Conservation (phyloP, 1,284 basidiomycete genomes). For the Ganoderma sp. region DNA sequence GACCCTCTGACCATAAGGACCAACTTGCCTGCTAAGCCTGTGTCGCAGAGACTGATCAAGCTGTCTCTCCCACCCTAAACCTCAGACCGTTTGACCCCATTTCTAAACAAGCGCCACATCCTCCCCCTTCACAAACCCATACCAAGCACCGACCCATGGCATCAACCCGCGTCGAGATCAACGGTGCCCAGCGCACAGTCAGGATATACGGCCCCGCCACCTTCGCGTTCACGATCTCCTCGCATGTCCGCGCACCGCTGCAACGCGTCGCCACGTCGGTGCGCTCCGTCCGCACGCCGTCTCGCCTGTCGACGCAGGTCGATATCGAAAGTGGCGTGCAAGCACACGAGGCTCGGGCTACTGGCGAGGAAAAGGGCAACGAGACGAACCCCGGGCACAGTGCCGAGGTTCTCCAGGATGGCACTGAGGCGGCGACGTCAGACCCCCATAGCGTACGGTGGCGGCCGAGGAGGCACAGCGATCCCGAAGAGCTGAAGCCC, state of each 20-base stretch:
- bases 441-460: background rate
- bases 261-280: slow-evolving; percentile 1
- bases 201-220: background rate
- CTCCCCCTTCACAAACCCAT: background rate
- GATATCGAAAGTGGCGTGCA: background rate
- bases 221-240: background rate
- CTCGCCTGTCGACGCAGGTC: background rate
- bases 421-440: background rate
- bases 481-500: background rate
- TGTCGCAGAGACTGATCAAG: background rate
- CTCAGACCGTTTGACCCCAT: too few species aligned
- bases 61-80: too few species aligned
- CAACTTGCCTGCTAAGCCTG: background rate
- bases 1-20: background rate
- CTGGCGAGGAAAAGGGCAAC: background rate
- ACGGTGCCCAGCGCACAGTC: background rate
- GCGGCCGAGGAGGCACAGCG: background rate
- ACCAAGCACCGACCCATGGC: too few species aligned
- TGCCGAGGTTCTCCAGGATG: too few species aligned
- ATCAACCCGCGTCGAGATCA: background rate
- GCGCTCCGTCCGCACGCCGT: background rate
- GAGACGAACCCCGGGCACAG: background rate
- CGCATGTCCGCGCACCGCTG: background rate
- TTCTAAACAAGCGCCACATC: background rate
- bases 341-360: background rate